phyloP scores from a whole-genome alignment of 345 rosid species.

The Moricandia moricandioides region DNA sequence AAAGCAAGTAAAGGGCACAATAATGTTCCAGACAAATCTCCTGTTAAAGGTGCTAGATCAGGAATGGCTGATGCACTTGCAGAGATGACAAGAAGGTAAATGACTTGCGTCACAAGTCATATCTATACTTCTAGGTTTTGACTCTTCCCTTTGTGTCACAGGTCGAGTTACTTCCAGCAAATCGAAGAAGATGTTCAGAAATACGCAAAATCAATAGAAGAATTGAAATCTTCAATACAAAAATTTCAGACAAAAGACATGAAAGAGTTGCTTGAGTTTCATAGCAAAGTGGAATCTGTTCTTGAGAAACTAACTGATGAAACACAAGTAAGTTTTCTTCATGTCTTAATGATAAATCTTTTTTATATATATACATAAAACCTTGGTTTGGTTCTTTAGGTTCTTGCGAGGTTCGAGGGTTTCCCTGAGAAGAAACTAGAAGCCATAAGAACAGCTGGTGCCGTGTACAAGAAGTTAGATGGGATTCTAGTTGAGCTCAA shows the following conservation, averaged over 20 bases:
- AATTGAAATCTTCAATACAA: conserved; percentile 45
- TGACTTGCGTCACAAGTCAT: conserved; percentile 23
- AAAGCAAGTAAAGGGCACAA: conserved; percentile 31
- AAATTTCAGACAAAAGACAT: conserved; percentile 53
- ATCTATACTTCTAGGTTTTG: not conserved
- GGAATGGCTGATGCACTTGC: conserved; percentile 76
- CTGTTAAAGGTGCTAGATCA: conserved; percentile 42
- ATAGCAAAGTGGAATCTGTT: conserved; percentile 44
- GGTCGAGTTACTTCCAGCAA: conserved; percentile 67
- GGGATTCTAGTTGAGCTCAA: conserved; percentile 45
- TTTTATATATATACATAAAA: not conserved
- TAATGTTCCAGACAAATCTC: conserved; percentile 26
- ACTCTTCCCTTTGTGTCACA: conserved; percentile 8
- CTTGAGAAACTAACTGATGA: conserved; percentile 63
- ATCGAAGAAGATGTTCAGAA: conserved; percentile 61
- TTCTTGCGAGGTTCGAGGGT: conserved; percentile 62
- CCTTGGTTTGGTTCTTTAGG: conserved; percentile 34
- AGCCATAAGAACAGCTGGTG: conserved; percentile 55
- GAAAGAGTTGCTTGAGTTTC: conserved; percentile 54
- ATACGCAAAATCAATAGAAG: conserved; percentile 41
- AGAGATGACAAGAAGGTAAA: conserved; percentile 63
- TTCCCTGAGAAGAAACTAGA: conserved; percentile 65
- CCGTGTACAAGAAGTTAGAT: conserved; percentile 48
- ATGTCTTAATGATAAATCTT: not conserved
- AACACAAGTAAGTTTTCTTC: conserved; percentile 45